Evolutionary conservation across 169 alveolate genomes (phyloP).

Genomic region (Theileria luwenshuni): DNA sequence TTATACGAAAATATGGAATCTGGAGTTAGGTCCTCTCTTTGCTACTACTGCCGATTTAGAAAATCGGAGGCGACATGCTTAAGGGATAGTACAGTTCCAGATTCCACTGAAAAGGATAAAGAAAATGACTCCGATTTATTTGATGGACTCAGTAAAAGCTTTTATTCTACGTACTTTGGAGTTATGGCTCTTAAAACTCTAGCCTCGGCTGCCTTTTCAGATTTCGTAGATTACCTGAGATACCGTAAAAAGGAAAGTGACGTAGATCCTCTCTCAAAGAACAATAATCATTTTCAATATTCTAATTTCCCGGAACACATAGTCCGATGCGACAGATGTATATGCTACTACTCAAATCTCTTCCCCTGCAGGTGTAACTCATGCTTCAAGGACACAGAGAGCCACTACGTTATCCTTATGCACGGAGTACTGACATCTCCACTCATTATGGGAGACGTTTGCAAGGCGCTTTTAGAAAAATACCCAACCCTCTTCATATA

Average conservation of each 20-base stretch:
- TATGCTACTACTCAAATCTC: conserved; percentile 66
- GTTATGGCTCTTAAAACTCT: conserved; percentile 40
- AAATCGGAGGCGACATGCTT: conserved; percentile 21
- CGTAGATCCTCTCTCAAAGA: neutral
- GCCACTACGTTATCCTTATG: conserved; percentile 73
- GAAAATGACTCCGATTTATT: conserved; percentile 19
- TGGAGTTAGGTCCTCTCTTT: conserved; percentile 9
- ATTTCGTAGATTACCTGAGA: conserved; percentile 40
- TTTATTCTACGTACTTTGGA: conserved; percentile 21
- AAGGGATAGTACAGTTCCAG: conserved; percentile 14
- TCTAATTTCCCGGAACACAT: conserved; percentile 42
- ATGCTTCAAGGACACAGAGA: conserved; percentile 57
- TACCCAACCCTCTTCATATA: conserved; percentile 72
- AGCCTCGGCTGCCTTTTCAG: conserved; percentile 34
- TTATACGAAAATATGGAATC: conserved; percentile 1
- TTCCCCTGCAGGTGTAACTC: conserved; percentile 65
- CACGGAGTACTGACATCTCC: conserved; percentile 79
- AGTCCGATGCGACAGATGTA: conserved; percentile 64
- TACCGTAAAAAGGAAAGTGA: conserved; percentile 20
- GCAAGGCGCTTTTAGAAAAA: conserved; percentile 47
- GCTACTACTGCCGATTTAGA: conserved; percentile 57
- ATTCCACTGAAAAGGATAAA: conserved; percentile 14
- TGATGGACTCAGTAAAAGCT: conserved; percentile 25
- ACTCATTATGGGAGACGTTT: conserved; percentile 58
- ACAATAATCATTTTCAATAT: neutral